These are phyloP conservation scores for Prunus padus DNA, from an alignment of 306 rosid species.

Conservation along the genomic window DNA sequence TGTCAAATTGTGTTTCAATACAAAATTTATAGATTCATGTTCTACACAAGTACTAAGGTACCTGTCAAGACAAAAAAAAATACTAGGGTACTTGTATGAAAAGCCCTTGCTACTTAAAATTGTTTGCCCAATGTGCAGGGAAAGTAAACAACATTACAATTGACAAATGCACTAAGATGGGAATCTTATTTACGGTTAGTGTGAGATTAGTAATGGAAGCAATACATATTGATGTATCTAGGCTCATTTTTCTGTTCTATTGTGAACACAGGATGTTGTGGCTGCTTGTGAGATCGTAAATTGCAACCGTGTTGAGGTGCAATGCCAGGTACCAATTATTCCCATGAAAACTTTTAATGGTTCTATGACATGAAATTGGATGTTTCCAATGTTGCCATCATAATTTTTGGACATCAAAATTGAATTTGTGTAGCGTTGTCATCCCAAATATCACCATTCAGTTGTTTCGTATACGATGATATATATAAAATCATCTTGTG, in stretches of 20 bases:
- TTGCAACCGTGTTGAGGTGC: conserved; percentile 92
- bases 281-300: conserved; percentile 98
- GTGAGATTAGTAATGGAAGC: conserved; percentile 20
- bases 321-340: conserved; percentile 69
- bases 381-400: neutral
- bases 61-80: neutral
- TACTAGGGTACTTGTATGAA: conserved; percentile 15
- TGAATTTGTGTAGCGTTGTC: neutral
- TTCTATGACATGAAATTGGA: conserved; percentile 18
- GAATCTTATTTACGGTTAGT: conserved; percentile 80
- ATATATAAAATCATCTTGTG: conserved; percentile 8
- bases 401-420: conserved; percentile 5
- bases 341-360: neutral
- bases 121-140: conserved; percentile 55
- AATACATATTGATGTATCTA: conserved; percentile 16
- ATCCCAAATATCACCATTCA: conserved; percentile 4
- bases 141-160: conserved; percentile 95
- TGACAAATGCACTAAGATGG: conserved; percentile 93
- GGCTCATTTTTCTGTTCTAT: conserved; percentile 21
- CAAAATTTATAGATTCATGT: neutral
- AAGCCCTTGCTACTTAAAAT: conserved; percentile 8
- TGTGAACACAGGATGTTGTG: conserved; percentile 83
- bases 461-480: neutral
- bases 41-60: neutral
- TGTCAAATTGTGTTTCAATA: neutral